Conservation (phyloP, 2,329 filamentous ascomycete genomes). For the Colletotrichum cordylinicola region DNA sequence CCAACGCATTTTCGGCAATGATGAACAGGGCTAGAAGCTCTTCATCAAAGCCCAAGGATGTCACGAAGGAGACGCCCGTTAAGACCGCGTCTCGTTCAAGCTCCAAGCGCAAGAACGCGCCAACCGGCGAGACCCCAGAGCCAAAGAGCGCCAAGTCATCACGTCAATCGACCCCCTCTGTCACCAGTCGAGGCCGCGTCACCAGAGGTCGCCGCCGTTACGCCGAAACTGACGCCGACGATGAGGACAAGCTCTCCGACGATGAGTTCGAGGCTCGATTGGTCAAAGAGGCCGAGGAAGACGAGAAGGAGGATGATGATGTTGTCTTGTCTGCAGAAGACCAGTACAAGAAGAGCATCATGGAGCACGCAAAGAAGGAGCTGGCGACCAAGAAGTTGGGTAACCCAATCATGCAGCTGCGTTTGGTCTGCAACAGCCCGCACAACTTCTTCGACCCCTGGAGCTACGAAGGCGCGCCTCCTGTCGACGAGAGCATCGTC, state of each 20-base stretch:
- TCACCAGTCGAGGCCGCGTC: slow-evolving; percentile 54
- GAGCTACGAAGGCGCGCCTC: slow-evolving; percentile 60
- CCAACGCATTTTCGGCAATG: slow-evolving; percentile 59
- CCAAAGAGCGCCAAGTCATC: slow-evolving; percentile 79
- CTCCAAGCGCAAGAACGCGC: slow-evolving; percentile 37
- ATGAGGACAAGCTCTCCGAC: slow-evolving; percentile 71
- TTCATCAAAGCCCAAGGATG: slow-evolving; percentile 25
- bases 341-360: slow-evolving; percentile 67
- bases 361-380: slow-evolving; percentile 84
- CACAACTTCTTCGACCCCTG: slow-evolving; percentile 98
- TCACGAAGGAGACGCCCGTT: slow-evolving; percentile 23
- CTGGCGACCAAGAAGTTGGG: slow-evolving; percentile 91
- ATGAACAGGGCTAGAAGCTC: slow-evolving; percentile 42
- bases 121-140: slow-evolving; percentile 35
- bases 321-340: slow-evolving; percentile 60
- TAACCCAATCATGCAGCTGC: slow-evolving; percentile 90
- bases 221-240: slow-evolving; percentile 62
- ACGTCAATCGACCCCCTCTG: slow-evolving; percentile 74
- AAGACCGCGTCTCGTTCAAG: slow-evolving; percentile 22
- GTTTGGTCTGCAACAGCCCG: slow-evolving; percentile 89
- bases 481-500: slow-evolving; percentile 81
- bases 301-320: slow-evolving; percentile 41
- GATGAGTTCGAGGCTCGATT: slow-evolving; percentile 83
- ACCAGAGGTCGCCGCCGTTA: slow-evolving; percentile 45
- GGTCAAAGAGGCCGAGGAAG: slow-evolving; percentile 62